Evolutionary conservation across 192 early-diverging fungal species (phyloP).

Genomic region (Podila epicladia): DNA sequence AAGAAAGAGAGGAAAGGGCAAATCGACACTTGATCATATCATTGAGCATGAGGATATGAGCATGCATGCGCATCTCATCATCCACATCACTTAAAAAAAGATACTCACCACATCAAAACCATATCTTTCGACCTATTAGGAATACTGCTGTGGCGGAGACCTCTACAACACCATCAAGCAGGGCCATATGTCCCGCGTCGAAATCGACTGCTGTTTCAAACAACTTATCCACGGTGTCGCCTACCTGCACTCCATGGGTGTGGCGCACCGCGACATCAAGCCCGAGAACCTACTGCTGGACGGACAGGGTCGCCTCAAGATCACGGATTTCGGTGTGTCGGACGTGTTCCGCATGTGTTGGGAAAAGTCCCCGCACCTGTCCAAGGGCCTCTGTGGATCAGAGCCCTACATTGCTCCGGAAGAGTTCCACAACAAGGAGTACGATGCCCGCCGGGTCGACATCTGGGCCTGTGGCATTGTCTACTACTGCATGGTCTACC

Average conservation of each 20-base stretch:
- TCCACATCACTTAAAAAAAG: not conserved
- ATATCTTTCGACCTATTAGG: slow-evolving; percentile 28
- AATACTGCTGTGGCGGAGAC: slow-evolving; percentile 94
- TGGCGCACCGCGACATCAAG: slow-evolving; percentile 88
- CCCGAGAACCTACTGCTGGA: slow-evolving; percentile 92
- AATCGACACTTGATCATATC: not conserved
- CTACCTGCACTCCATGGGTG: slow-evolving; percentile 93
- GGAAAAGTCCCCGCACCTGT: slow-evolving; percentile 79
- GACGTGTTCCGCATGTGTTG: slow-evolving; percentile 94
- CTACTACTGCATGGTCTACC: slow-evolving; percentile 83
- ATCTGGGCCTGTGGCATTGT: slow-evolving; percentile 97
- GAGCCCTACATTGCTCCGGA: slow-evolving; percentile 99
- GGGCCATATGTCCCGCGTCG: slow-evolving; percentile 75
- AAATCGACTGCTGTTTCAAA: slow-evolving; percentile 93
- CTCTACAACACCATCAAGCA: slow-evolving; percentile 82
- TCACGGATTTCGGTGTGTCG: slow-evolving; percentile 98
- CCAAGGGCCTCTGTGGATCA: slow-evolving; percentile 90
- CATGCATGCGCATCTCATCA: not conserved
- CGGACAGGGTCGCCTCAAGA: slow-evolving; percentile 83
- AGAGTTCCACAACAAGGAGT: slow-evolving; percentile 76
- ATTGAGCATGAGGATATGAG: not conserved
- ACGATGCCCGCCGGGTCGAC: slow-evolving; percentile 91
- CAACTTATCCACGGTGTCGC: slow-evolving; percentile 89
- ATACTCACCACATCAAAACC: not conserved
- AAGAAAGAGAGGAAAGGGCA: not conserved